Evolutionary conservation across 2,329 filamentous ascomycete species (phyloP), one percentile per base, ranked within the genome.

Genomic region (Hortaea sp.): DNA sequence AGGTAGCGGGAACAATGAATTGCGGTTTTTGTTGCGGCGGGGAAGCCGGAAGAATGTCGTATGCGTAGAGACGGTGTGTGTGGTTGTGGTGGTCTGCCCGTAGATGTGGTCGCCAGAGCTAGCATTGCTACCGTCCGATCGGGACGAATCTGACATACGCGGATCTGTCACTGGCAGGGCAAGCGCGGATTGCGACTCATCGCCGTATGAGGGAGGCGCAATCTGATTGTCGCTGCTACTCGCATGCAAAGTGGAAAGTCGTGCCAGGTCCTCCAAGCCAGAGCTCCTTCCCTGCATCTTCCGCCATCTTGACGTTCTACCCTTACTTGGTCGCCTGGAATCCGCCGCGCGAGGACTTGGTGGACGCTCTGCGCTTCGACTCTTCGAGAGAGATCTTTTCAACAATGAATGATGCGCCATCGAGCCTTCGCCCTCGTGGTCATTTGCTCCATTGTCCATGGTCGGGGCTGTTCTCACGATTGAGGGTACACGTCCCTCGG

Each of bases 401-500:
- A 61, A 61, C 13, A 59, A 31, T 13, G 53, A 54, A 7, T 54
- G 56, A 31, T 53, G 46, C 30, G 44, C 37, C 28, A 34, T 46
- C 47, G 41, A 48, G 39, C 39, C 47, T 7, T 30, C 35, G 34
- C 50, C 48, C 46, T 45, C 44, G 29, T 48, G 43, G 20, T 29
- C 27, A 9, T 13, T 20, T 42, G 13, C 38, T 29, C 7, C 13
- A 34, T 6, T 45, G 41, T 69, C 67, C 42, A 81, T 77, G 6
- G 88, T 92, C 7, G 92, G 89, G 11, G 89, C 86, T 7, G 90
- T 97, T 42, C 85, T 95, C 64, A 97, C 92, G 62, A 97, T 97
- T 13, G 74, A 74, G 11, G 80, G 80, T 35, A 77, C 63, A 27
- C 13, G 10, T 20, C 10, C 13, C 63, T 57, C 42, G n/a, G 38